Base-by-base conservation (phyloP, 768 basidiomycete genomes). In the Boletus barrowsii region DNA sequence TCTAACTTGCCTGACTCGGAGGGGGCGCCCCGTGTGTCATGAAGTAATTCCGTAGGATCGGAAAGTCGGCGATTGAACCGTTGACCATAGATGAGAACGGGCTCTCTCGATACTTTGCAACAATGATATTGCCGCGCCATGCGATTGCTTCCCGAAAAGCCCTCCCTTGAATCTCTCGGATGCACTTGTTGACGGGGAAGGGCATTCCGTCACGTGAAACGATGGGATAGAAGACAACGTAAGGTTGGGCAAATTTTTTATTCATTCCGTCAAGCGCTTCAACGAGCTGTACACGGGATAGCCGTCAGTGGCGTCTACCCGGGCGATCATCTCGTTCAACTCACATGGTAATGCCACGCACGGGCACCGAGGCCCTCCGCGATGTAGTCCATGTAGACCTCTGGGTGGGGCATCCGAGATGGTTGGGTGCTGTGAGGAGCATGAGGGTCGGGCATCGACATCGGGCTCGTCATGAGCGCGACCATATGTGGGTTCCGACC, bases 331-430 rank as follows among this genome's bases (percentile, higher is more conserved):
- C 32, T 33, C 39, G 45, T 47, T 42, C n/a, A 26, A 69, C 76
- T 62, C 58, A 88, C 88, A 73, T 86, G 82, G 68, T 82, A 88
- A 63, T 81, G 80, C 88, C 89, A 91, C 15, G 84, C 81, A 53
- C 83, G 79, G 17, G 82, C 71, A 32, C 84, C 85, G 55, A 82
- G 76, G 49, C 81, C 79, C 71, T 90, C 87, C 64, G 87, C 88
- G 61, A 92, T 84, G 70, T 86, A 88, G 71, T 91, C 88, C 89
- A 92, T 92, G 65, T 87, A 83, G 40, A 88, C 81, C 68, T 91
- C 88, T 11, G 90, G 90, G 68, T 92, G 90, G 0, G 90, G 90
- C 76, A 88, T 80, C 49, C 85, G 83, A 43, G 82, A 72, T 32
- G 78, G 77, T 29, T 76, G 70, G 51, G 73, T 66, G 42, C 75